Conservation (phyloP, 352 stramenopile species). For the Pythium rishiriense region DNA sequence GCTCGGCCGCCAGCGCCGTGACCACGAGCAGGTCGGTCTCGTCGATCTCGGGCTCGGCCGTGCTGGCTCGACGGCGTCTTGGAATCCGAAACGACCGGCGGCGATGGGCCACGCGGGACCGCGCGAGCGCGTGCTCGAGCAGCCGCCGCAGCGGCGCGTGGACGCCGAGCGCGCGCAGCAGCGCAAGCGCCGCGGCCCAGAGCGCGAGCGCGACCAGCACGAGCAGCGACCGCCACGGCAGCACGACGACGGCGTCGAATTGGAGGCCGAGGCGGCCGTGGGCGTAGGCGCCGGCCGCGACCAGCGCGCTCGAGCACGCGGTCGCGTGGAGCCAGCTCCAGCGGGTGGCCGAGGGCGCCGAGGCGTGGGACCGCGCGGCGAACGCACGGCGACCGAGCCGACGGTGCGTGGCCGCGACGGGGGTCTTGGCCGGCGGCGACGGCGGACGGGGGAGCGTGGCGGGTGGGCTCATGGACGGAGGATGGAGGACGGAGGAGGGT, state of each 20-base stretch:
- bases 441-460: background rate
- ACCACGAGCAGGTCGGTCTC: constrained; percentile 73
- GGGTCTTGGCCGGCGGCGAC: background rate
- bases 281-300: constrained; percentile 71
- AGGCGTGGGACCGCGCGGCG: no score
- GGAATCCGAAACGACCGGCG: constrained; percentile 20
- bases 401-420: constrained; percentile 1
- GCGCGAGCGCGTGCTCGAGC: background rate
- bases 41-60: constrained; percentile 53
- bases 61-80: constrained; percentile 26
- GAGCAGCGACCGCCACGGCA: constrained; percentile 47
- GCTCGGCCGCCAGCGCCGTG: constrained; percentile 60
- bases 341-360: constrained; percentile 8
- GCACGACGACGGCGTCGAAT: constrained; percentile 7
- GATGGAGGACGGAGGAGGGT: no score
- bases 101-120: background rate
- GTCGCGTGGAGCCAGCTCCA: constrained; percentile 81
- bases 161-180: constrained; percentile 47
- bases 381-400: background rate
- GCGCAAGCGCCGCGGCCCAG: constrained; percentile 48
- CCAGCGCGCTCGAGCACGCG: constrained; percentile 63
- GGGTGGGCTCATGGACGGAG: no score
- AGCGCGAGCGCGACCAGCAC: constrained; percentile 40
- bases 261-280: constrained; percentile 40
- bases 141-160: constrained; percentile 10